Evolutionary conservation across 805 yeast genomes (phyloP).

Genomic region (Yarrowia hollandica): DNA sequence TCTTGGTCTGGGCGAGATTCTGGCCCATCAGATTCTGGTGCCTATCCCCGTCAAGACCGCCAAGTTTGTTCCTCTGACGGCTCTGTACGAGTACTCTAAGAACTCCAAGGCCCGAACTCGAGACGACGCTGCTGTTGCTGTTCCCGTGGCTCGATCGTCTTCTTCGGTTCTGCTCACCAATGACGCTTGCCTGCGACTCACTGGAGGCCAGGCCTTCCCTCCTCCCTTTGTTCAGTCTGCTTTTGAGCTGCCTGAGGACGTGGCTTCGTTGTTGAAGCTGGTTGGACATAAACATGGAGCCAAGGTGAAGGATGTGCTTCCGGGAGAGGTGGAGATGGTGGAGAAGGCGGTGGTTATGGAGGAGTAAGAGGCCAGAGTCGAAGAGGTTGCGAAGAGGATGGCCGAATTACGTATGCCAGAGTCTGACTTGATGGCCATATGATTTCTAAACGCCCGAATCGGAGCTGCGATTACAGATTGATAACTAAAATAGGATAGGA

Average conservation of each 20-base stretch:
- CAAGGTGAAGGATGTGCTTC: conserved; percentile 40
- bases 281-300: conserved; percentile 38
- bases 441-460: too few species aligned
- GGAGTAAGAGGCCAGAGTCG: conserved; percentile 4
- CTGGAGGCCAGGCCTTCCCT: conserved; percentile 73
- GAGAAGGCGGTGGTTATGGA: neutral
- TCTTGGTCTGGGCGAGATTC: conserved; percentile 76
- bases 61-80: conserved; percentile 69
- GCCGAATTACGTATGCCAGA: too few species aligned
- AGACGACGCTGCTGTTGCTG: conserved; percentile 52
- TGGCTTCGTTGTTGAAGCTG: conserved; percentile 38
- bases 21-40: conserved; percentile 75
- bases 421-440: too few species aligned
- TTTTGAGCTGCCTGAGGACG: conserved; percentile 56
- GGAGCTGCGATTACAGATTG: too few species aligned
- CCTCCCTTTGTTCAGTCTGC: conserved; percentile 90
- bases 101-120: conserved; percentile 45
- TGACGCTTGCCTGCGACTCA: conserved; percentile 67
- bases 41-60: conserved; percentile 72
- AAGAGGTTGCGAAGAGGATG: too few species aligned
- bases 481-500: too few species aligned
- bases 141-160: conserved; percentile 71
- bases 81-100: conserved; percentile 62
- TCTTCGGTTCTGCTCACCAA: conserved; percentile 68
- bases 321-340: conserved; percentile 31